These are phyloP conservation scores for Rhodomyrtus psidioides DNA, from an alignment of 441 rosid species.

Conservation along the genomic window DNA sequence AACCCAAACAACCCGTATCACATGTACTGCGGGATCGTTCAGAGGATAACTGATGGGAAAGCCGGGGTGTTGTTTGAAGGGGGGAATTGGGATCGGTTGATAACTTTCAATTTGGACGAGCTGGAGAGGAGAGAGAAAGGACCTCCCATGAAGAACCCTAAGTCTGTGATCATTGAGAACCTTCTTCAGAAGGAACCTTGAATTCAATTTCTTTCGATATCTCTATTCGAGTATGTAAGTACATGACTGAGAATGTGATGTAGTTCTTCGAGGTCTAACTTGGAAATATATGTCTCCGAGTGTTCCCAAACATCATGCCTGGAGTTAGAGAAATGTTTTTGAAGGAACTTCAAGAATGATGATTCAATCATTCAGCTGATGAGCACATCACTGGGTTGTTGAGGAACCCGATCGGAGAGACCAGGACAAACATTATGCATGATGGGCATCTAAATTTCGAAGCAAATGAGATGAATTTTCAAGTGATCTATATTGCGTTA, in stretches of 20 bases:
- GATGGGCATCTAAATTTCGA: background rate
- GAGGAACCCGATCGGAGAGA: background rate
- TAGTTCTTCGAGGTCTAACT: background rate
- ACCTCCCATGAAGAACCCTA: conserved; percentile 74
- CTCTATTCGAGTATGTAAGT: background rate
- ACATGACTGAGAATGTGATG: background rate
- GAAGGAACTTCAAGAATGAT: background rate
- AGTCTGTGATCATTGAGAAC: conserved; percentile 54
- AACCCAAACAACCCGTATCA: conserved; percentile 59
- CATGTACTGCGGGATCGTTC: conserved; percentile 81
- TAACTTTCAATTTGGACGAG: conserved; percentile 73
- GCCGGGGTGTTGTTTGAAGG: conserved; percentile 82
- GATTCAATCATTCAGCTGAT: background rate
- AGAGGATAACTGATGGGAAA: conserved; percentile 73
- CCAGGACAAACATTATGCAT: background rate
- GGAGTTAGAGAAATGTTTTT: background rate
- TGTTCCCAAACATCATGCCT: background rate
- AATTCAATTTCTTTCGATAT: background rate
- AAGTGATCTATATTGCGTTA: background rate
- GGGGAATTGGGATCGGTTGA: conserved; percentile 75
- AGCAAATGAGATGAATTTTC: background rate
- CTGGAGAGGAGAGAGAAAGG: conserved; percentile 75
- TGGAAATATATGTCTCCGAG: background rate
- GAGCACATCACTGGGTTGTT: background rate
- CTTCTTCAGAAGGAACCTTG: conserved; percentile 26